Evolutionary conservation across 768 basidiomycete species (phyloP).

Genomic region (Russula emetica): DNA sequence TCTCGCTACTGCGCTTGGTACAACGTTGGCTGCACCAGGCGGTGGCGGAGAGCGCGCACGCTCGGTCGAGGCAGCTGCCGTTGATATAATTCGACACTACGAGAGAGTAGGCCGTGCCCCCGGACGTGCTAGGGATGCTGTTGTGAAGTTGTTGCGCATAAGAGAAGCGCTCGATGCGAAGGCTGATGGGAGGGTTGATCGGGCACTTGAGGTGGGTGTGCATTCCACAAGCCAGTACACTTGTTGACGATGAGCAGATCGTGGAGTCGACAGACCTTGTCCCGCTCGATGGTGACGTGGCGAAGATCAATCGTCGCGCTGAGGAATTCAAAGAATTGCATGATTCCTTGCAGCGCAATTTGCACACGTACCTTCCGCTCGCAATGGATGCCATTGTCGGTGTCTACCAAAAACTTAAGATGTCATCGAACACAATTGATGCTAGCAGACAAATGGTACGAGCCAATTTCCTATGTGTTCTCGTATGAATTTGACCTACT

Average conservation of each 20-base stretch:
- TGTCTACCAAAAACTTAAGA: conserved; percentile 74
- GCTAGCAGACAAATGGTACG: conserved; percentile 71
- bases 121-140: conserved; percentile 69
- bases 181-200: conserved; percentile 64
- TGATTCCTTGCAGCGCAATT: conserved; percentile 81
- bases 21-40: conserved; percentile 63
- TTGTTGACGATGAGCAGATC: conserved; percentile 45
- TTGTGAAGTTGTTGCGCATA: conserved; percentile 70
- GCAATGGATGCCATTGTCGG: conserved; percentile 90
- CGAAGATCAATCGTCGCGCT: conserved; percentile 76
- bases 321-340: conserved; percentile 88
- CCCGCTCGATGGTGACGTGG: conserved; percentile 80
- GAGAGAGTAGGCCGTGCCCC: conserved; percentile 69
- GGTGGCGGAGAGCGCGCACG: conserved; percentile 59
- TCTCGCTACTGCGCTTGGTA: conserved; percentile 83
- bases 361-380: conserved; percentile 81
- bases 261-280: conserved; percentile 86
- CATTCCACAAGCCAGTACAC: conserved; percentile 5
- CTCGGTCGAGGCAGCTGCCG: conserved; percentile 66
- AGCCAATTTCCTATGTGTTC: conserved; percentile 25
- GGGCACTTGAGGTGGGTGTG: conserved; percentile 70
- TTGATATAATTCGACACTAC: conserved; percentile 75
- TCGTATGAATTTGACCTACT: conserved; percentile 29
- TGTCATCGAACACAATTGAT: conserved; percentile 59
- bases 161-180: conserved; percentile 78